phyloP scores from a whole-genome alignment of 345 rosid genomes.

The Atalantia buxifolia region DNA sequence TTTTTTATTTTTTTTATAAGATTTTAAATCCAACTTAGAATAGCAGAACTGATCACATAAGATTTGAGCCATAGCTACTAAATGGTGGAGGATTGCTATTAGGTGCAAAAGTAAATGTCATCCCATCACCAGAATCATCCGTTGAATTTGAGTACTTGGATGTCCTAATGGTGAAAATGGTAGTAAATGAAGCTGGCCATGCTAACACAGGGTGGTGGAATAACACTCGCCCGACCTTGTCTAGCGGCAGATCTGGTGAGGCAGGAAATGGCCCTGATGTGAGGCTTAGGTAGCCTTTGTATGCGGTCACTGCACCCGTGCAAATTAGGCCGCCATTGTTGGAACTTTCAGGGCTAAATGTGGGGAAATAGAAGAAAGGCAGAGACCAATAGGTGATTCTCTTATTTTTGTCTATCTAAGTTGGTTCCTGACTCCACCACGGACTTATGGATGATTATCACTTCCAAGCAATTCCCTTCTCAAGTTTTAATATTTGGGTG shows the following conservation, averaged over 20 bases:
- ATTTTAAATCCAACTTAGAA: too few relatives aligned
- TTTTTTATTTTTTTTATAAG: too few relatives aligned
- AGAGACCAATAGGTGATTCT: too few relatives aligned
- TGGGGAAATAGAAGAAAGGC: conserved; percentile 16
- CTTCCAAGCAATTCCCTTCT: too few relatives aligned
- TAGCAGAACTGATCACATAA: not conserved
- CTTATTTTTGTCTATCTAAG: too few relatives aligned
- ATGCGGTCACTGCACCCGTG: conserved; percentile 16
- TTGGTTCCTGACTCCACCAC: too few relatives aligned
- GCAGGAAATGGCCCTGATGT: conserved; percentile 16
- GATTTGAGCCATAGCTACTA: not conserved
- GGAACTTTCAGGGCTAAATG: conserved; percentile 24
- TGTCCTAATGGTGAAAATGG: conserved; percentile 32
- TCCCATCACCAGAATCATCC: conserved; percentile 19
- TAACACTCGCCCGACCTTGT: conserved; percentile 22
- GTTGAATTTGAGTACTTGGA: conserved; percentile 6
- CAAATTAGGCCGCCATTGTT: conserved; percentile 23
- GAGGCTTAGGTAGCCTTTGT: conserved; percentile 24
- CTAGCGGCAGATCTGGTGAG: not conserved
- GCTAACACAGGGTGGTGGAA: conserved; percentile 22
- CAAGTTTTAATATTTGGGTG: too few relatives aligned
- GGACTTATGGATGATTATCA: too few relatives aligned
- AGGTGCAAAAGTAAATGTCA: conserved; percentile 30
- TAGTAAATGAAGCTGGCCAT: conserved; percentile 30
- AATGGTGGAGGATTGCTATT: conserved; percentile 17